Evolutionary conservation across 805 yeast species (phyloP).

Genomic region (Metschnikowia cubensis): DNA sequence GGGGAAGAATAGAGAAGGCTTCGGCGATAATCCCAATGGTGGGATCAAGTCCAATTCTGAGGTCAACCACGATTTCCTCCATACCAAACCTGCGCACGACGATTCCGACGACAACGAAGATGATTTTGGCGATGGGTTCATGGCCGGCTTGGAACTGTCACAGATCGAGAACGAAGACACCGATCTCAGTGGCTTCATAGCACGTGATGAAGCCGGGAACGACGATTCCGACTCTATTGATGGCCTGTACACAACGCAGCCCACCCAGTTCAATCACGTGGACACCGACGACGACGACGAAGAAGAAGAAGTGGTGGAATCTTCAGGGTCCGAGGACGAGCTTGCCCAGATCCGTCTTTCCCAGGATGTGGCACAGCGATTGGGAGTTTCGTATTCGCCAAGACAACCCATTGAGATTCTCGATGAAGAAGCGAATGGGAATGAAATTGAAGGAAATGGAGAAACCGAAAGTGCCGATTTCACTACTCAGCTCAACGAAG

Average conservation of each 20-base stretch:
- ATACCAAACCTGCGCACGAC: no score
- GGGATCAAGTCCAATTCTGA: no score
- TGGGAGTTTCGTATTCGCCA: slow-evolving; percentile 24
- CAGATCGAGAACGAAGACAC: slow-evolving; percentile 15
- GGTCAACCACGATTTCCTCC: no score
- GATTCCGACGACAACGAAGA: slow-evolving; percentile 9
- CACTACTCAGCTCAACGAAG: slow-evolving; percentile 40
- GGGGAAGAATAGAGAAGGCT: no score
- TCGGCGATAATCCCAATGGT: no score
- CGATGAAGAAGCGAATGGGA: slow-evolving; percentile 18
- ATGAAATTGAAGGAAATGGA: not conserved
- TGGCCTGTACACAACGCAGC: slow-evolving; percentile 13
- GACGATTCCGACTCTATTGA: slow-evolving; percentile 13
- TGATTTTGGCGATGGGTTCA: slow-evolving; percentile 16
- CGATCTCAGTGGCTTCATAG: slow-evolving; percentile 19
- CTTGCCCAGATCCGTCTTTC: slow-evolving; percentile 27
- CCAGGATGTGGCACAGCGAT: slow-evolving; percentile 32
- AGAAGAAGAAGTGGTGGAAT: slow-evolving; percentile 5
- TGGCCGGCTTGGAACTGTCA: slow-evolving; percentile 17
- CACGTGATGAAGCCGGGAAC: slow-evolving; percentile 11
- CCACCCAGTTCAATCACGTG: slow-evolving; percentile 9
- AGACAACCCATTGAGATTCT: slow-evolving; percentile 12
- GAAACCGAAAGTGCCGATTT: slow-evolving; percentile 16
- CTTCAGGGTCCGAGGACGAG: slow-evolving; percentile 3
- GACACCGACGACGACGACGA: slow-evolving; percentile 14